Evolutionary conservation across 2,329 filamentous ascomycete species (phyloP).

Genomic region (Xylaria arbuscula): DNA sequence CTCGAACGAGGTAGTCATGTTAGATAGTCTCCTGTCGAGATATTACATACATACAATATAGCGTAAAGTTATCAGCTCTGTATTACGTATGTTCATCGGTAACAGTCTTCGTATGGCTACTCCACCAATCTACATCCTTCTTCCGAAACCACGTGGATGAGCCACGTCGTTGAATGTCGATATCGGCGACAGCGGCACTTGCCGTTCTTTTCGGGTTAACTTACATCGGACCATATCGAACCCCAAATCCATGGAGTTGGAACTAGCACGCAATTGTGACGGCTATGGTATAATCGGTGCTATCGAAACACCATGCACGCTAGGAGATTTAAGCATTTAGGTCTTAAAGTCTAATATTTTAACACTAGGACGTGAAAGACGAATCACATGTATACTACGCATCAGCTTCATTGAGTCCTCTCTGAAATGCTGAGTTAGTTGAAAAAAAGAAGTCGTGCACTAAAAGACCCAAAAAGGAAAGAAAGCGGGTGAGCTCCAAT

Average conservation of each 20-base stretch:
- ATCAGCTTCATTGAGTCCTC: not conserved
- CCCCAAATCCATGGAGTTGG: conserved; percentile 10
- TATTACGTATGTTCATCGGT: not conserved
- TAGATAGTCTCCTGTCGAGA: not conserved
- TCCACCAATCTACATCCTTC: not conserved
- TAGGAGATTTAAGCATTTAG: not conserved
- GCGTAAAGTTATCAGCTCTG: not conserved
- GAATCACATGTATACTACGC: too few species aligned
- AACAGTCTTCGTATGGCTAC: too few species aligned
- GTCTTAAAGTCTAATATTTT: not conserved
- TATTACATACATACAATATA: not conserved
- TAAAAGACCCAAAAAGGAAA: not conserved
- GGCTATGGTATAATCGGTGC: conserved; percentile 25
- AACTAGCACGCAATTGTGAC: conserved; percentile 29
- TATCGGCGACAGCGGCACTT: not conserved
- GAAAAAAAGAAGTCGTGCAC: not conserved
- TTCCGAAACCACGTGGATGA: not conserved
- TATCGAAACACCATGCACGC: not conserved
- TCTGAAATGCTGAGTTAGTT: not conserved
- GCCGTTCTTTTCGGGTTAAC: not conserved
- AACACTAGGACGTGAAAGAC: not conserved
- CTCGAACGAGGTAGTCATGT: conserved; percentile 48
- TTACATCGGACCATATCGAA: conserved; percentile 3
- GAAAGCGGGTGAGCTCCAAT: not conserved
- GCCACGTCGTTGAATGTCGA: not conserved